phyloP scores from a whole-genome alignment of 2,329 filamentous ascomycete species.

The Fusarium sp. region DNA sequence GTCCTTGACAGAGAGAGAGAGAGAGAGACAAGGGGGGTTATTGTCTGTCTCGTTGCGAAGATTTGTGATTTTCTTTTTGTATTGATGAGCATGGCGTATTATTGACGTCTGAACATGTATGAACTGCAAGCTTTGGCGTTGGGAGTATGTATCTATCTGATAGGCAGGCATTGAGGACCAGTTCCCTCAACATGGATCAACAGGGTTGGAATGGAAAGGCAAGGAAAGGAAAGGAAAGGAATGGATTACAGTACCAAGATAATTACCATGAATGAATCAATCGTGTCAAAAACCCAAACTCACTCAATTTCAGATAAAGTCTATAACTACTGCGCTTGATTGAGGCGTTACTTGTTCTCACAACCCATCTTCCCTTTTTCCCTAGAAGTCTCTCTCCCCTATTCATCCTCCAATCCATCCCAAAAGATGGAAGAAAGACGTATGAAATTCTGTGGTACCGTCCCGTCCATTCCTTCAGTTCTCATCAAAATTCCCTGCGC shows the following conservation, averaged over 20 bases:
- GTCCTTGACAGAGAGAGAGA: neutral
- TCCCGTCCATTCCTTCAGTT: conserved; percentile 29
- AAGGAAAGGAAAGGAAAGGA: neutral
- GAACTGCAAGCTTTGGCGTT: conserved; percentile 25
- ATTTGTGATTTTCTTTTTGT: neutral
- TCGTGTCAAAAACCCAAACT: conserved; percentile 17
- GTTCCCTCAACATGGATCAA: neutral
- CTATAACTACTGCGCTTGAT: conserved; percentile 40
- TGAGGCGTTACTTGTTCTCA: conserved; percentile 26
- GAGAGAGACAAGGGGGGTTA: neutral
- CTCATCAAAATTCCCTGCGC: conserved; percentile 37
- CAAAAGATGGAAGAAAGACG: conserved; percentile 13
- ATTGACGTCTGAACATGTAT: conserved; percentile 5
- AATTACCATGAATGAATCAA: neutral
- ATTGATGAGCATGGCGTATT: neutral
- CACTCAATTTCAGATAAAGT: conserved; percentile 40
- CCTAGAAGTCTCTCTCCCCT: neutral
- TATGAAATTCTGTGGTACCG: conserved; percentile 27
- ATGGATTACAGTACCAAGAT: neutral
- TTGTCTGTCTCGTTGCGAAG: neutral
- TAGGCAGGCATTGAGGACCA: neutral
- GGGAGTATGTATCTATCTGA: neutral
- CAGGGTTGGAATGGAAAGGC: neutral
- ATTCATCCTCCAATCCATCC: neutral
- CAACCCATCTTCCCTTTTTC: conserved; percentile 12